Evolutionary conservation across 768 basidiomycete genomes (phyloP), one percentile per base, ranked within the genome.

Genomic region (Termitomyces heimii): DNA sequence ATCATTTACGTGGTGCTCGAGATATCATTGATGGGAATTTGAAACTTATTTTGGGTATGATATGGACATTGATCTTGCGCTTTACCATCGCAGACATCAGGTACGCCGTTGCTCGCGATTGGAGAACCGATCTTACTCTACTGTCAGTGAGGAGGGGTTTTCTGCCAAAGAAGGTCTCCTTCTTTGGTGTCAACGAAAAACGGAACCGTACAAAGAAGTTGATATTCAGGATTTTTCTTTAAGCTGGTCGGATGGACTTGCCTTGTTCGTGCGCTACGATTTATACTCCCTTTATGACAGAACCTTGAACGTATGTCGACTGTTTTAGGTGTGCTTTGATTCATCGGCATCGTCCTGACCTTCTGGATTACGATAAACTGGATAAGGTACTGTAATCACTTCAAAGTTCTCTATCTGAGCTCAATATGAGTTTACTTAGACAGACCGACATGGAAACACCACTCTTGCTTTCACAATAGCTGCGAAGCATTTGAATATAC

Each of bases 11-110:
- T 40, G 28, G 12, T 35, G n/a, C 58, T 48, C 3, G 39, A 95
- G 96, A 98, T 70, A 97, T 98, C 68, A 94, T 99, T 56, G 97
- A 99, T 70, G 95, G 95, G n/a, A 97, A 96, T 70, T 72, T 95
- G 61, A 99, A 98, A 73, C 88, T 99, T 55, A 98, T 96, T 52
- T 82, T 98, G n/a, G 95, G 94, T 32, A 93, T 95, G 95, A 98
- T 99, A 62, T 98, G 97, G 97, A 96, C 93, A 0, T 81, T 98
- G 37, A 94, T 99, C 66, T 80, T 98, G 32, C 88, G 96, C 13
- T 98, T 98, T 71, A 97, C 95, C 5, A 98, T 99, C 62, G 95
- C 97, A 24, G 94, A 95, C 65, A 98, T 99, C 76, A 97, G 88
- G 95, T 94, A 62, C 59, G 85, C 74, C 47, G 35, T 26, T 42